These are phyloP conservation scores for Naegleria lovaniensis DNA, from an alignment of 208 protist genomes.

Conservation along the genomic window DNA sequence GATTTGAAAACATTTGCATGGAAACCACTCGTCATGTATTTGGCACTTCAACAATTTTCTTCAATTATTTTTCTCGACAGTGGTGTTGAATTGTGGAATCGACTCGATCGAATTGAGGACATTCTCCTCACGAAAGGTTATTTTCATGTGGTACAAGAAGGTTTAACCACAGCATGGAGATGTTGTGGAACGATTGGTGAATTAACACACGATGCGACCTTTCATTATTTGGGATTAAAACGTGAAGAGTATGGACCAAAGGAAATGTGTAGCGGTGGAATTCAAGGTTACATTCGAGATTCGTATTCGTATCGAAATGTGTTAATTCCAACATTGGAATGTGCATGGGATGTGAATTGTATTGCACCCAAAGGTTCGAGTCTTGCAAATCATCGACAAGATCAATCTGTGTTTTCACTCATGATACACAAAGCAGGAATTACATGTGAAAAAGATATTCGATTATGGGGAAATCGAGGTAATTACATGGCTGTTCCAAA, in stretches of 20 bases:
- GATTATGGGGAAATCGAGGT: neutral
- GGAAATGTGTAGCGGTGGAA: neutral
- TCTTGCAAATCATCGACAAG: neutral
- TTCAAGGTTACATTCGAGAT: neutral
- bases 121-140: neutral
- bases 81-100: neutral
- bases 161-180: neutral
- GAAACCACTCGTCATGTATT: neutral
- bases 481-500: neutral
- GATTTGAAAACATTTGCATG: neutral
- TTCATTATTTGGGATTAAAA: neutral
- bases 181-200: neutral
- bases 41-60: neutral
- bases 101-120: neutral
- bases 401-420: neutral
- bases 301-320: neutral
- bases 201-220: neutral
- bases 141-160: neutral
- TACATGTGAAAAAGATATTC: neutral
- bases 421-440: neutral
- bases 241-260: neutral
- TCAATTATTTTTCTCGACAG: neutral
- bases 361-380: neutral
- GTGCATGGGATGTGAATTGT: neutral
- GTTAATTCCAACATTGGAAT: neutral